Evolutionary conservation across 805 yeast species (phyloP).

Genomic region (Barnettozyma californica): DNA sequence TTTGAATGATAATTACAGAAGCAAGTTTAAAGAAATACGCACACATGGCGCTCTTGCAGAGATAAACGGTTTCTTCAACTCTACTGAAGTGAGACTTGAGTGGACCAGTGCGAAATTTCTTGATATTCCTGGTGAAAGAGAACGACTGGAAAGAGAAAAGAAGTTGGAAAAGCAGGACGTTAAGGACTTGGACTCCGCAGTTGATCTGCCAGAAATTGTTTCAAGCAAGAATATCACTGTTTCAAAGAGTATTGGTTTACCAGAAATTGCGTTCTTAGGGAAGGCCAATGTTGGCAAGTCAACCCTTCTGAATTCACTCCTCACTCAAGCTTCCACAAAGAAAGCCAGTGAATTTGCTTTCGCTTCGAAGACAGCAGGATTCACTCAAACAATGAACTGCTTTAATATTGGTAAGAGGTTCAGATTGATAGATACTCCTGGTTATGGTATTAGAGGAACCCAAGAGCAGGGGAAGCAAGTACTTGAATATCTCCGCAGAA

Average conservation of each 20-base stretch:
- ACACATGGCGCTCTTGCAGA: constrained; percentile 20
- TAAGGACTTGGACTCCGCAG: constrained; percentile 11
- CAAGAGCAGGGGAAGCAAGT: constrained; percentile 65
- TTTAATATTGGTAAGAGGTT: constrained; percentile 61
- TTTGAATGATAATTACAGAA: constrained; percentile 17
- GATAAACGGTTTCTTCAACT: constrained; percentile 40
- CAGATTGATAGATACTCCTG: constrained; percentile 80
- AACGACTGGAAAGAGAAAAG: constrained; percentile 20
- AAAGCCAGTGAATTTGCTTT: constrained; percentile 38
- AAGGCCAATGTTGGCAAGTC: constrained; percentile 87
- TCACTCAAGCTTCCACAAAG: constrained; percentile 34
- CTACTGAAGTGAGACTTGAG: constrained; percentile 42
- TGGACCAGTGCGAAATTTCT: constrained; percentile 53
- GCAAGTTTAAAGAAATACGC: constrained; percentile 15
- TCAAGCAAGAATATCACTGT: constrained; percentile 4
- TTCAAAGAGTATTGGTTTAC: constrained; percentile 34
- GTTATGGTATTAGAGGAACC: constrained; percentile 74
- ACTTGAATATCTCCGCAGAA: constrained; percentile 50
- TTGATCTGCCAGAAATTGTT: not conserved
- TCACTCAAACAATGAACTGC: constrained; percentile 59
- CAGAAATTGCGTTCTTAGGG: constrained; percentile 75
- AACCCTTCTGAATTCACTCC: constrained; percentile 58
- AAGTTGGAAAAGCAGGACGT: constrained; percentile 10
- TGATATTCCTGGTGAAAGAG: constrained; percentile 54
- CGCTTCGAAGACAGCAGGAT: constrained; percentile 52